Evolutionary conservation across 805 yeast genomes (phyloP), one percentile per base, ranked within the genome.

Genomic region (Candida odintsovae): DNA sequence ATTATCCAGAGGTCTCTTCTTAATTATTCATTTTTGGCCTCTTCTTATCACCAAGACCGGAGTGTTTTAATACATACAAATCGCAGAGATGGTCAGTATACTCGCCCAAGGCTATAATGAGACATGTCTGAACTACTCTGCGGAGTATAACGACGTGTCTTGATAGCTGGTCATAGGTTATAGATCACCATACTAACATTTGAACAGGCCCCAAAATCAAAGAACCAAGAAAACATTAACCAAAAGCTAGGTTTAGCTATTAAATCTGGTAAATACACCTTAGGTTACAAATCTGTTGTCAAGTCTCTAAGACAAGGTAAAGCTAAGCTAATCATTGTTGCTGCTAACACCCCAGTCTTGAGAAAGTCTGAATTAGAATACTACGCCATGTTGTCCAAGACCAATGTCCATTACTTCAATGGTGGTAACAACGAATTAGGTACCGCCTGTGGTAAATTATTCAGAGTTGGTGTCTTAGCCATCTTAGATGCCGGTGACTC

Each of bases 341-440:
- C 99, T 68, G 94, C 95, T 73, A 94, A 94, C 94, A 94, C 98
- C 70, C 99, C 99, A 79, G 95, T 92, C 68, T 86, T 94, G 76
- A 92, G 98, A 86, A 92, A 94, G 82, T 89, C 98, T 65, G 99
- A 94, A 85, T 84, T 94, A 75, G 99, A 94, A 83, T 94, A 94
- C 86, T 94, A 94, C 89, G 97, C 98, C 70, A 92, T 94, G 99
- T 86, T 94, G 75, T 86, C 98, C 73, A 92, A 90, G 88, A 87
- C 97, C 73, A 82, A 81, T 70, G 78, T 76, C 58, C 90, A 92
- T 94, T 95, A 90, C 90, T 94, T 90, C 95, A 94, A 85, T 78
- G 98, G 97, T 82, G 95, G 96, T 76, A 92, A 92, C 97, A 92
- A 92, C 80, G 98, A 92, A 81, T 88, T 92, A 71, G 98, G 97